A percentile compares a stretch with the other conserved stretches of the same genome.
phyloP scores from a whole-genome alignment of 257 asterid genomes.

The Fraxinus anomala region DNA sequence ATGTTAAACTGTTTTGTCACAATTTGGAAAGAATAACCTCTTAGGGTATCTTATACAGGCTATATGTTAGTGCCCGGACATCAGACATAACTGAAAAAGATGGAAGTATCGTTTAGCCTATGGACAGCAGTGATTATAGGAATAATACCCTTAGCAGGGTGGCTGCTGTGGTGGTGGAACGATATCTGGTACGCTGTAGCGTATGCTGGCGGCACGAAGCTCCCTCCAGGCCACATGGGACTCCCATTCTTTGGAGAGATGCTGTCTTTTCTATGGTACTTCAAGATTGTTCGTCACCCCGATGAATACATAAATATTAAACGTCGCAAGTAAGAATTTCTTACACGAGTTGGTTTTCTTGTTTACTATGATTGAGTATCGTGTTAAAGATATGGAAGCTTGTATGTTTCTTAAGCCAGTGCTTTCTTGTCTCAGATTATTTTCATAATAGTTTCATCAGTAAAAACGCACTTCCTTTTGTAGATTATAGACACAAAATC shows the following conservation, averaged over 20 bases:
- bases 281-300: conserved; percentile 49
- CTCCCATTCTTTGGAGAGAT: conserved; percentile 58
- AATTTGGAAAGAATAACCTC: not conserved
- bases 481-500: too few relatives aligned
- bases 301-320: conserved; percentile 52
- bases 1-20: not conserved
- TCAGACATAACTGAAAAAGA: not conserved
- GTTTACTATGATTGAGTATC: too few relatives aligned
- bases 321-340: conserved; percentile 39
- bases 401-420: too few relatives aligned
- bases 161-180: conserved; percentile 1
- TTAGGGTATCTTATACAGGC: not conserved
- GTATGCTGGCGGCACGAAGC: conserved; percentile 28
- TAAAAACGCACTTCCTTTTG: too few relatives aligned
- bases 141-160: not conserved
- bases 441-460: too few relatives aligned
- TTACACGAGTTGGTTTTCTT: not conserved
- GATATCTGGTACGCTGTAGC: not conserved
- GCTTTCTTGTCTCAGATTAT: too few relatives aligned
- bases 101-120: not conserved
- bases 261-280: conserved; percentile 53
- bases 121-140: not conserved
- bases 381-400: too few relatives aligned
- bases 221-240: conserved; percentile 66
- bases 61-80: not conserved